Percentiles rank a stretch among this genome's conserved stretches.
These are phyloP conservation scores for Immersiella caudata DNA, from an alignment of 495 filamentous ascomycete species.

Conservation along the genomic window DNA sequence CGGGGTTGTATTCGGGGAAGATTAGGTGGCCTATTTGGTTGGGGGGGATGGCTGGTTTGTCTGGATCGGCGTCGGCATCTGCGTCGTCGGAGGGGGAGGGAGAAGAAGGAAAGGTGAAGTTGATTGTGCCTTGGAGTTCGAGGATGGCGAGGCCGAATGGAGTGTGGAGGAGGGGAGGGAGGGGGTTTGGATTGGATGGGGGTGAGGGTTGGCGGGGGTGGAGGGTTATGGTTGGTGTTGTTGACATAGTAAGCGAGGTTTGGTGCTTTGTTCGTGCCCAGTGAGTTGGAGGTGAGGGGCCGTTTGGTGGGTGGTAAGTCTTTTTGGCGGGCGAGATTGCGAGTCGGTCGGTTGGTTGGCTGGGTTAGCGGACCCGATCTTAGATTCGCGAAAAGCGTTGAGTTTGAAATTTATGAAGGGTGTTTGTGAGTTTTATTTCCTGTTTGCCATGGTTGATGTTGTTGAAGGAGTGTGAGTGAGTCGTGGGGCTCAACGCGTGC, in stretches of 20 bases:
- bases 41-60: constrained; percentile 8
- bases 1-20: constrained; percentile 71
- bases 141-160: constrained; percentile 78
- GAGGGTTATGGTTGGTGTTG: constrained; percentile 20
- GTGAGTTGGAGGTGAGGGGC: neutral
- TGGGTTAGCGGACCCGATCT: no score
- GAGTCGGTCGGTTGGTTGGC: no score
- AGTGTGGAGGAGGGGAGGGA: constrained; percentile 85
- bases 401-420: no score
- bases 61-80: neutral
- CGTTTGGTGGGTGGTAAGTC: neutral
- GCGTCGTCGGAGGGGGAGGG: no score
- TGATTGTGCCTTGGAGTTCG: constrained; percentile 88
- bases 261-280: neutral
- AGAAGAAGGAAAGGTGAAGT: constrained; percentile 49
- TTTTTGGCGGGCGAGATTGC: neutral
- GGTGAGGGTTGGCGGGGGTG: constrained; percentile 19
- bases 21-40: constrained; percentile 71
- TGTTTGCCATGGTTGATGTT: no score
- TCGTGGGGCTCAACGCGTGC: no score
- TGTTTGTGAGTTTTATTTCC: neutral
- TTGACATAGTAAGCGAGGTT: constrained; percentile 22
- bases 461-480: no score
- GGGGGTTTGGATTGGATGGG: constrained; percentile 49
- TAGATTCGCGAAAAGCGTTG: no score